Evolutionary conservation across 768 basidiomycete genomes (phyloP), one percentile per base, ranked within the genome.

Genomic region (Xerocomus potaroensis): DNA sequence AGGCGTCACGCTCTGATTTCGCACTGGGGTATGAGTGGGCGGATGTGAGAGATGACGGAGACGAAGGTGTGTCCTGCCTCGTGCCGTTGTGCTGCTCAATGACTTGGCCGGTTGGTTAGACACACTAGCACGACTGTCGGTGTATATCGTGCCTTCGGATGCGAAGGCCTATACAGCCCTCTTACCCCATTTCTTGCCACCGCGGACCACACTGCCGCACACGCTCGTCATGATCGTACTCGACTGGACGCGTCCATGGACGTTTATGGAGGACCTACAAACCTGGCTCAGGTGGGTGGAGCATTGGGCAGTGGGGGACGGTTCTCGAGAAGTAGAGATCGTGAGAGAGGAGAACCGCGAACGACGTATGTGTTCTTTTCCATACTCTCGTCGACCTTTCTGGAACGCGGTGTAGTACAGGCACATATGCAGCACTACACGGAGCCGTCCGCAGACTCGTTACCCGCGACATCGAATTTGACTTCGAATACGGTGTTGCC

Each of bases 191-290:
- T 89, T 91, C 53, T 66, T 93, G 21, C 87, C 89, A 1, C 84
- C 91, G 1, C 74, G 80, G 47, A 70, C 76, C 23, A 71, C 79
- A 6, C 66, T 91, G 11, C 76, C 78, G 3, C 83, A 90, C 52
- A 85, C 87, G 0, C 72, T 90, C 24, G 80, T 92, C 36, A 69
- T 96, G 59, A 87, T 98, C 56, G 81, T 84, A 0, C 71, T 99
- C 9, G 95, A 99, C 65, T 99, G 96, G 95, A 95, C 92, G 55
- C 79, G 79, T 54, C 95, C 95, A 1, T 94, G 91, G 82, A 79
- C 83, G 1, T 98, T 98, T 64, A 70, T 96, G 2, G 80, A 86
- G 12, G 87, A 97, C 58, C 69, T 99, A 9, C 72, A 87, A 50
- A 77, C 70, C 37, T 98, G 95, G 95, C 69, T 98, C 38, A 67